Conservation (phyloP, 2,329 filamentous ascomycete species). For the Nothomitra cinnamomea region DNA sequence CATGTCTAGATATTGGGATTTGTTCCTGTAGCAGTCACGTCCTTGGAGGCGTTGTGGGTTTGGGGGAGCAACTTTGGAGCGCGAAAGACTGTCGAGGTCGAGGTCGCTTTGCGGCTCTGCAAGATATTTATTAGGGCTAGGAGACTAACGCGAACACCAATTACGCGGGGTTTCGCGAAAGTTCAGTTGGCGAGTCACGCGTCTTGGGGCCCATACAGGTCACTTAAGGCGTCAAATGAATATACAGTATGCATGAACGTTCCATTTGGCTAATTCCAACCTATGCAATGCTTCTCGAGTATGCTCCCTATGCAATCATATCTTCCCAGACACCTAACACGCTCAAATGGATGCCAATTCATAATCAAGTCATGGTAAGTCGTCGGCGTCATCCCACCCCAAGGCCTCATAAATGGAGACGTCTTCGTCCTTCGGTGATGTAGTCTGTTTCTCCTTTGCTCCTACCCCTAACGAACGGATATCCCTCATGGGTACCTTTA, state of each 20-base stretch:
- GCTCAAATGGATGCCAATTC: constrained; percentile 7
- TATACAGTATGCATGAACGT: background rate
- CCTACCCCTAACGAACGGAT: background rate
- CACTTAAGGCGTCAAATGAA: background rate
- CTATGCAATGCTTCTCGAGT: background rate
- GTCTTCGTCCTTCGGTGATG: background rate
- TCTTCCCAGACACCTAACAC: background rate
- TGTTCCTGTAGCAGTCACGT: background rate
- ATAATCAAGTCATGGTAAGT: constrained; percentile 11
- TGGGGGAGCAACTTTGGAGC: background rate
- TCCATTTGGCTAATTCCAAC: background rate
- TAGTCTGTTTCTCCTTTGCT: background rate
- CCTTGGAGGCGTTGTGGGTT: background rate
- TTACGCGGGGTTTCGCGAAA: constrained; percentile 4
- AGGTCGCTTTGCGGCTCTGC: background rate
- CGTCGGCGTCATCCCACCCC: constrained; percentile 27
- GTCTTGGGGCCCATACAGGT: background rate
- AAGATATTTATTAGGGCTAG: background rate
- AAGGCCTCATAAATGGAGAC: constrained; percentile 25
- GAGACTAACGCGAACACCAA: background rate
- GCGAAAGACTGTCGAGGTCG: background rate
- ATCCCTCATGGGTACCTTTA: background rate
- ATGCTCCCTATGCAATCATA: background rate
- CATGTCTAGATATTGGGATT: constrained; percentile 22
- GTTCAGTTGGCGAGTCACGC: constrained; percentile 2